phyloP scores from a whole-genome alignment of 2,329 filamentous ascomycete species.

The Aspergillus sp. region DNA sequence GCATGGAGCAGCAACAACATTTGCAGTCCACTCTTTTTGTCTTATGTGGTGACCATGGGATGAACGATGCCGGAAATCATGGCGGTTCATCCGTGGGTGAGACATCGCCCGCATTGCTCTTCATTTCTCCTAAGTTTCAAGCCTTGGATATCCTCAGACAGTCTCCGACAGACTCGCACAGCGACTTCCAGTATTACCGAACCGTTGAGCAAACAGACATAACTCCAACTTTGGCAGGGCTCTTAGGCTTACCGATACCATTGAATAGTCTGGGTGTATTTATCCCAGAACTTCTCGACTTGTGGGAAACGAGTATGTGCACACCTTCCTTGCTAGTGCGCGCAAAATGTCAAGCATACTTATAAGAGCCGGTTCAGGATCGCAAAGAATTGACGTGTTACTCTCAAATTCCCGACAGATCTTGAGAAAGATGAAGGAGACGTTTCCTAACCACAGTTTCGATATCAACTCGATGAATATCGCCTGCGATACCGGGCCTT shows the following conservation, averaged over 20 bases:
- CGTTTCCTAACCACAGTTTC: conserved; percentile 63
- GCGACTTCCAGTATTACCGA: conserved; percentile 81
- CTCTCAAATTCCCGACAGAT: conserved; percentile 80
- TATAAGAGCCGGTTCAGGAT: conserved; percentile 27
- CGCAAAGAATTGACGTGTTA: conserved; percentile 67
- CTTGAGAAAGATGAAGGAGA: conserved; percentile 71
- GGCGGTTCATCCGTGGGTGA: conserved; percentile 92
- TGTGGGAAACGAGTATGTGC: conserved; percentile 68
- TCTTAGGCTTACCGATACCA: conserved; percentile 85
- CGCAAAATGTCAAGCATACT: conserved; percentile 10
- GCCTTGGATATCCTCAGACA: conserved; percentile 49
- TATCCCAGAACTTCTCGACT: conserved; percentile 73
- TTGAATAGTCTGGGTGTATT: conserved; percentile 88
- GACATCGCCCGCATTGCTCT: conserved; percentile 88
- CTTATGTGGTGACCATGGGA: conserved; percentile 93
- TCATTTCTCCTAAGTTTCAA: conserved; percentile 81
- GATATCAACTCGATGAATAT: conserved; percentile 26
- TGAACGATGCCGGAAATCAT: conserved; percentile 98
- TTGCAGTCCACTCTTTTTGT: conserved; percentile 79
- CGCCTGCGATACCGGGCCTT: conserved; percentile 26
- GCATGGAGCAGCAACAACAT: conserved; percentile 70
- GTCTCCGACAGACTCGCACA: conserved; percentile 61
- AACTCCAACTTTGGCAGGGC: conserved; percentile 80
- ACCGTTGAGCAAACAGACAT: conserved; percentile 93
- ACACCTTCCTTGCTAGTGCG: not conserved